Base-by-base conservation (phyloP, 2,329 filamentous ascomycete genomes). In the Penicillium janthinellum region DNA sequence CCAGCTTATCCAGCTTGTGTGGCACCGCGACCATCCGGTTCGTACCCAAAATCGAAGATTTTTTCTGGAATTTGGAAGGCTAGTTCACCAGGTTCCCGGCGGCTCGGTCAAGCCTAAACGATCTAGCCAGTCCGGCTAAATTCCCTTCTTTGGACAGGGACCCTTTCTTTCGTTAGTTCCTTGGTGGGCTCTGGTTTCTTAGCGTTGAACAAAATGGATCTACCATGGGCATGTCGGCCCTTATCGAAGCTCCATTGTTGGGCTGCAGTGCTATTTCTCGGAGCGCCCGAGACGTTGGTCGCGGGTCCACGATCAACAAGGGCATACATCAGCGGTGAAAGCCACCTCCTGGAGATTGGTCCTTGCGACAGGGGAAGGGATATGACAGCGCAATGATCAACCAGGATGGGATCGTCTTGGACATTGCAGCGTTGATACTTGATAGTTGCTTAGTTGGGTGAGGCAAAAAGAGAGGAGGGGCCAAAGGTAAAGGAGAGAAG, bases 311-410 rank as follows among this genome's bases (percentile, higher is more conserved):
- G 35, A 39, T 22, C 25, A 31, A 42, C 22, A 22, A 14, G 2
- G 17, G 12, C 22, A 28, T 28, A 1, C 42, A n/a, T 45, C 42
- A 45, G 39, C 39, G 8, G 39, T 20, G 39, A n/a, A 45, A 63
- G 63, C 63, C 61, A 61, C 61, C 61, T 61, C 61, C 61, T 59
- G 54, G 61, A 28, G 20, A 28, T 28, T 58, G 49, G 34, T 14
- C 54, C 38, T 17, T 15, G 34, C 37, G 47, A 34, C 22, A 28
- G 15, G 54, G 45, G n/a, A 35, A 15, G 8, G 20, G 20, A 48
- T 45, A 34, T 59, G 58, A 58, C 58, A 60, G 55, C 58, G 49
- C 48, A 10, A 52, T 63, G 58, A 41, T 54, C 61, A 56, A 63
- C 58, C 22, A 35, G 10, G 42, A 59, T 58, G 58, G 37, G 56